Base-by-base conservation (phyloP, 192 early-diverging fungal species). In the Podila horticola region DNA sequence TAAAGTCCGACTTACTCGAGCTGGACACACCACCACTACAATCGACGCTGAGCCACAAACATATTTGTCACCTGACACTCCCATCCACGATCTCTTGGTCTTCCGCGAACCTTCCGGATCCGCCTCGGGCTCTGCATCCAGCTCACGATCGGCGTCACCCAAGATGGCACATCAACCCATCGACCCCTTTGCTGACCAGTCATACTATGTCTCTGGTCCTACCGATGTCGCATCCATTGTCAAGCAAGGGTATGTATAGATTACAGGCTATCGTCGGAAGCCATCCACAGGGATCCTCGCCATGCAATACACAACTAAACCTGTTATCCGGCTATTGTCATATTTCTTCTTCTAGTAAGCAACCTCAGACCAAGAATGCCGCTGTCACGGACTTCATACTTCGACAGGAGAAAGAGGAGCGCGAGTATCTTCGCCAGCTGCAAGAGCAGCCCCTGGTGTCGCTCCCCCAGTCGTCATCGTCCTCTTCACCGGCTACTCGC, bases 161-260 rank as follows among this genome's bases (percentile, higher is more conserved):
- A 36, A 36, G 9, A 36, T 36, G 34, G 3, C 34, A 8, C 34
- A 36, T 36, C 34, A 36, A 36, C 8, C 34, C 34, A 36, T 36
- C 5, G 62, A 61, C 51, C 70, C 70, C 31, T 72, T 72, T 48
- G 34, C 50, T 5, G 62, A 72, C 30, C 52, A 72, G 3, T 30
- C 26, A 5, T 58, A 65, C 36, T 30, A 30, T 19, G 12, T 72
- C 9, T 38, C 70, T 28, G 62, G 36, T 9, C 10, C 60, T 10
- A 19, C n/a, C 8, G 52, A 64, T 34, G 58, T 72, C 19, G 31
- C 71, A 6, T 41, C 31, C 13, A 49, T 60, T 22, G 51, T 72
- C 62, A 72, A 48, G 63, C 38, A 58, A 29, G 71, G 62, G 71
- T 72, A 72, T 59, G 67, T 20, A 29, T 0, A 19, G 13, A 49